Percentiles rank a stretch among this genome's conserved stretches.
Conservation (phyloP, 1,284 basidiomycete genomes). For the Ustilago bromivora region DNA sequence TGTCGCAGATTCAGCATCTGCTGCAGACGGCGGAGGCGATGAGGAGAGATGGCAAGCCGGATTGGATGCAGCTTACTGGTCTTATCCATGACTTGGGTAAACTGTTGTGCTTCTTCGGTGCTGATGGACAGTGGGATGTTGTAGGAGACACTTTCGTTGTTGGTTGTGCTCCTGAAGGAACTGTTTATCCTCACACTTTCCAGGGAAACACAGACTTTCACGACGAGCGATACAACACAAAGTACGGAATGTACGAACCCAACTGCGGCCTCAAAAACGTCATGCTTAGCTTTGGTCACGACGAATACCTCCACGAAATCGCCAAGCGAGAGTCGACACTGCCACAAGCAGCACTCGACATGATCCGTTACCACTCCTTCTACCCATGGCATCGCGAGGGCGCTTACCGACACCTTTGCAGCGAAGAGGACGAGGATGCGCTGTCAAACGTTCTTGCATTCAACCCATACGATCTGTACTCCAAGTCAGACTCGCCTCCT, state of each 20-base stretch:
- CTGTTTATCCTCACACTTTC: constrained; percentile 82
- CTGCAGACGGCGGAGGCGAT: constrained; percentile 93
- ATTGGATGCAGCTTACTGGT: constrained; percentile 81
- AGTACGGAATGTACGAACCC: constrained; percentile 84
- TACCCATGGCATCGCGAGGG: constrained; percentile 76
- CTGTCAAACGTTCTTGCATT: constrained; percentile 73
- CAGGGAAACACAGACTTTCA: constrained; percentile 80
- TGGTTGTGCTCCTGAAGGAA: constrained; percentile 79
- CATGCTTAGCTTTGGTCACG: constrained; percentile 90
- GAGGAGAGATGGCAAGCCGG: constrained; percentile 80
- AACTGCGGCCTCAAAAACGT: constrained; percentile 89
- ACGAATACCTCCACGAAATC: constrained; percentile 72
- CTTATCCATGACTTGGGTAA: constrained; percentile 73
- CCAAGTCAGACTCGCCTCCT: constrained; percentile 82
- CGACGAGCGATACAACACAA: constrained; percentile 81
- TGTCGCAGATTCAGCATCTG: constrained; percentile 84
- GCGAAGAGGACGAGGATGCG: constrained; percentile 37
- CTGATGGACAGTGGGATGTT: constrained; percentile 88
- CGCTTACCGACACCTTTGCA: constrained; percentile 49
- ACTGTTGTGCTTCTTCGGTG: constrained; percentile 57
- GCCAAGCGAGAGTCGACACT: constrained; percentile 72
- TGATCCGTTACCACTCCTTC: constrained; percentile 94
- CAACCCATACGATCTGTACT: constrained; percentile 91
- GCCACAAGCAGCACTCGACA: constrained; percentile 83
- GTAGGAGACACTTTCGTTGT: constrained; percentile 87